Conservation (phyloP, 176 grass and related monocot genomes). For the Oryza punctata region DNA sequence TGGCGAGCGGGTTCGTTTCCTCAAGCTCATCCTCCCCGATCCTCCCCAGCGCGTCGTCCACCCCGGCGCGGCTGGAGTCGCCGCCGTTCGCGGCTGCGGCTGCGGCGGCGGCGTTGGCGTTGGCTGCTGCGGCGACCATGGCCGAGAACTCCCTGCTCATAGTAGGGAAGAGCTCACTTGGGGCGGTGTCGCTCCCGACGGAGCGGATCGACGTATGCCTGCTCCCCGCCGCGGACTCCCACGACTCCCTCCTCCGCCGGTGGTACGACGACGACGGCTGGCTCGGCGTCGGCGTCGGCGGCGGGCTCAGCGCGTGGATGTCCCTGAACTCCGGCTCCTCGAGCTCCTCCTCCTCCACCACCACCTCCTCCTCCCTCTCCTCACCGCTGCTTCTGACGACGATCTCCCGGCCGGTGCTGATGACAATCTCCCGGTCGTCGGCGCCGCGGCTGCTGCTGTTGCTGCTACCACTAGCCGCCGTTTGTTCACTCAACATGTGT, state of each 20-base stretch:
- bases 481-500: constrained; percentile 62
- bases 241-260: constrained; percentile 40
- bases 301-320: constrained; percentile 75
- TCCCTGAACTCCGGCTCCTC: constrained; percentile 83
- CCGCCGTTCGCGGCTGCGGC: neutral
- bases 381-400: neutral
- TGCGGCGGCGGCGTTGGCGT: constrained; percentile 37
- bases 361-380: neutral
- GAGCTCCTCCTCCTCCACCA: constrained; percentile 42
- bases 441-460: neutral
- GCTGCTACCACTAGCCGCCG: constrained; percentile 31
- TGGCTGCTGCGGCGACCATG: constrained; percentile 77
- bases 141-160: constrained; percentile 78
- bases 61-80: constrained; percentile 16
- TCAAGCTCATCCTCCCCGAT: constrained; percentile 77
- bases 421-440: constrained; percentile 20
- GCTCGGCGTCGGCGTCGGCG: constrained; percentile 30
- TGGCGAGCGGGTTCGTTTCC: constrained; percentile 88
- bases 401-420: neutral
- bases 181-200: constrained; percentile 62
- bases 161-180: constrained; percentile 58
- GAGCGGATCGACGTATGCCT: constrained; percentile 65
- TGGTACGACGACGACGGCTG: constrained; percentile 49
- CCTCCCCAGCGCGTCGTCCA: constrained; percentile 37
- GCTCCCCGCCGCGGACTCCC: constrained; percentile 65